A percentile compares a stretch with the other conserved stretches of the same genome.
Evolutionary conservation across 1,284 basidiomycete species (phyloP).

Genomic region (Tausonia pullulans): DNA sequence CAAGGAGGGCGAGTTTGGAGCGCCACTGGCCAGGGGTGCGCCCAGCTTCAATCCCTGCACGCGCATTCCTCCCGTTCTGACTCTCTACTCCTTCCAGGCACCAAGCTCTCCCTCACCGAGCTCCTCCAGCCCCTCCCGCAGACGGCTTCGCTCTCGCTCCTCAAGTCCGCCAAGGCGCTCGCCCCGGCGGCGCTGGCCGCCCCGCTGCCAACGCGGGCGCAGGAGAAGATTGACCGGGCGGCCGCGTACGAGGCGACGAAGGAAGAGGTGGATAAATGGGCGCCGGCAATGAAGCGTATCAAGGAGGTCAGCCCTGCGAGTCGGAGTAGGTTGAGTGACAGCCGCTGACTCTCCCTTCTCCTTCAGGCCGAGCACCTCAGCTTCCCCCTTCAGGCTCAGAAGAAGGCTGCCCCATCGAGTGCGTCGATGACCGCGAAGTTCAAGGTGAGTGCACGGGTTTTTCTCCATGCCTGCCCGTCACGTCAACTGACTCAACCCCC

Average conservation of each 20-base stretch:
- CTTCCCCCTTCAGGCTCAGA: conserved; percentile 72
- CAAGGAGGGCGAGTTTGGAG: conserved; percentile 41
- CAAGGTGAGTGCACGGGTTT: conserved; percentile 42
- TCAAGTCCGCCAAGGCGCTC: conserved; percentile 54
- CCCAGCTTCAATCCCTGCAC: conserved; percentile 9
- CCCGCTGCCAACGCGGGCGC: conserved; percentile 71
- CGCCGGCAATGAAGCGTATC: conserved; percentile 75
- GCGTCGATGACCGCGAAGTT: conserved; percentile 69
- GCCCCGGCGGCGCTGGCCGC: conserved; percentile 60
- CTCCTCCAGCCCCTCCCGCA: conserved; percentile 40
- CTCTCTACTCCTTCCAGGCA: conserved; percentile 19
- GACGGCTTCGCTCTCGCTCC: conserved; percentile 50
- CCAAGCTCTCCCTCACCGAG: conserved; percentile 29
- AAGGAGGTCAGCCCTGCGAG: conserved; percentile 46
- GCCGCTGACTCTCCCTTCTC: conserved; percentile 13
- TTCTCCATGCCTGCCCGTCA: not conserved
- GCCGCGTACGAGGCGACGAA: conserved; percentile 91
- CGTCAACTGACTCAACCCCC: not conserved
- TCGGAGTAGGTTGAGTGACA: too few species aligned
- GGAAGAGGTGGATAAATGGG: conserved; percentile 88
- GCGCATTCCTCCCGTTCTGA: too few species aligned
- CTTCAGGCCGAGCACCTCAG: conserved; percentile 74
- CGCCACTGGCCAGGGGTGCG: conserved; percentile 27
- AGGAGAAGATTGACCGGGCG: conserved; percentile 82
- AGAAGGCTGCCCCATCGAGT: conserved; percentile 52